phyloP scores from a whole-genome alignment of 2,329 filamentous ascomycete genomes.

The Microsporum audouinii region DNA sequence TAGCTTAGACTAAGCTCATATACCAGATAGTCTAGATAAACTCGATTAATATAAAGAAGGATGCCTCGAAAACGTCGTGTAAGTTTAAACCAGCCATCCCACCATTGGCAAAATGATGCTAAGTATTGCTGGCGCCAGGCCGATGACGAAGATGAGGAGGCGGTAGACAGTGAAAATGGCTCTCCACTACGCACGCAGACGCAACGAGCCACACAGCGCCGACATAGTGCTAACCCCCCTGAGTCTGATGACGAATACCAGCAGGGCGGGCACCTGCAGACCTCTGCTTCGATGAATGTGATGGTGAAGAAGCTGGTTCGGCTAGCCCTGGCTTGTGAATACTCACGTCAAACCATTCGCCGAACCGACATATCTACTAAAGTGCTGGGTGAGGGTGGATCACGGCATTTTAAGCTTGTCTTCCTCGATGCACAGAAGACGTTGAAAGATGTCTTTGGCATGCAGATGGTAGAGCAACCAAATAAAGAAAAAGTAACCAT shows the following conservation, averaged over 20 bases:
- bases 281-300: slow-evolving; percentile 24
- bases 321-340: slow-evolving; percentile 50
- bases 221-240: not conserved
- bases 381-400: slow-evolving; percentile 58
- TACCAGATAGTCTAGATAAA: not conserved
- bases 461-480: slow-evolving; percentile 80
- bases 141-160: not conserved
- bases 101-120: not conserved
- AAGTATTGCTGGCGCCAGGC: not conserved
- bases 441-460: slow-evolving; percentile 67
- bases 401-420: slow-evolving; percentile 61
- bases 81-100: not conserved
- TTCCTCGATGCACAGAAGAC: slow-evolving; percentile 66
- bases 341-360: slow-evolving; percentile 46
- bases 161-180: not conserved
- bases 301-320: slow-evolving; percentile 53
- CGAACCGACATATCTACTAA: slow-evolving; percentile 48
- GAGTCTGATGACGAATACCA: not conserved
- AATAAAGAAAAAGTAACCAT: slow-evolving; percentile 69
- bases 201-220: not conserved
- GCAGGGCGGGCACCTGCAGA: slow-evolving; percentile 10
- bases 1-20: not conserved
- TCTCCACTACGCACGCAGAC: not conserved
- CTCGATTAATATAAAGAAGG: not conserved
- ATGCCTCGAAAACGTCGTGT: not conserved